phyloP scores from a whole-genome alignment of 2,329 filamentous ascomycete genomes.

The Pyrenophora teres region DNA sequence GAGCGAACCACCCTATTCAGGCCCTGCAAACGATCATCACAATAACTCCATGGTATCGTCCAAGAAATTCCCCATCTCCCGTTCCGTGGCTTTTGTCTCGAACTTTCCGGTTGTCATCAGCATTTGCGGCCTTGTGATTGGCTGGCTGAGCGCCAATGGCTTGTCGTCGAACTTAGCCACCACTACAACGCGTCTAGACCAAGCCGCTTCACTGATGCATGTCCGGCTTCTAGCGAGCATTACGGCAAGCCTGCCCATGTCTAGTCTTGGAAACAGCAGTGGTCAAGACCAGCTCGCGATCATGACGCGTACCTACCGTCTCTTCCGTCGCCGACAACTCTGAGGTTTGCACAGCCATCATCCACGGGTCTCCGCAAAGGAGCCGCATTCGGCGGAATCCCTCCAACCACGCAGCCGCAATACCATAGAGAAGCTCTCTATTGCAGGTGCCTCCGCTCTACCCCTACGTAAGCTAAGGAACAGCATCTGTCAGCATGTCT shows the following conservation, averaged over 20 bases:
- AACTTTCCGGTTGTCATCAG: too few relatives aligned
- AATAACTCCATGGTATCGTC: too few relatives aligned
- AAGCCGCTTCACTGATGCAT: slow-evolving; percentile 13
- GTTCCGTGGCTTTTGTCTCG: too few relatives aligned
- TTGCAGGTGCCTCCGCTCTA: background rate
- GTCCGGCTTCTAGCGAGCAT: slow-evolving; percentile 6
- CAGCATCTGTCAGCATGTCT: slow-evolving; percentile 6
- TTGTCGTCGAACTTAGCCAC: slow-evolving; percentile 24
- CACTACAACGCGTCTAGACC: slow-evolving; percentile 22
- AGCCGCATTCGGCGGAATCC: slow-evolving; percentile 25
- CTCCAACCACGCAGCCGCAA: slow-evolving; percentile 1
- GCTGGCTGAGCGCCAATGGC: slow-evolving; percentile 3
- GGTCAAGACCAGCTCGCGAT: slow-evolving; percentile 18
- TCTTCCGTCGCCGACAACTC: slow-evolving; percentile 13
- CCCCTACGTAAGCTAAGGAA: background rate
- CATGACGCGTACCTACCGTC: slow-evolving; percentile 38
- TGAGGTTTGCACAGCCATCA: slow-evolving; percentile 26
- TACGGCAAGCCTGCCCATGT: slow-evolving; percentile 16
- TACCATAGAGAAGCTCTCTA: too few relatives aligned
- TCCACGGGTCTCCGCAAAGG: slow-evolving; percentile 36
- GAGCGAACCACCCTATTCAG: too few relatives aligned
- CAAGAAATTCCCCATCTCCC: too few relatives aligned
- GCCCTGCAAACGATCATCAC: too few relatives aligned
- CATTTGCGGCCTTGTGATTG: slow-evolving; percentile 8
- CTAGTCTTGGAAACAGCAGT: slow-evolving; percentile 2